Evolutionary conservation across 345 rosid genomes (phyloP).

Genomic region (Arabis hirsuta): DNA sequence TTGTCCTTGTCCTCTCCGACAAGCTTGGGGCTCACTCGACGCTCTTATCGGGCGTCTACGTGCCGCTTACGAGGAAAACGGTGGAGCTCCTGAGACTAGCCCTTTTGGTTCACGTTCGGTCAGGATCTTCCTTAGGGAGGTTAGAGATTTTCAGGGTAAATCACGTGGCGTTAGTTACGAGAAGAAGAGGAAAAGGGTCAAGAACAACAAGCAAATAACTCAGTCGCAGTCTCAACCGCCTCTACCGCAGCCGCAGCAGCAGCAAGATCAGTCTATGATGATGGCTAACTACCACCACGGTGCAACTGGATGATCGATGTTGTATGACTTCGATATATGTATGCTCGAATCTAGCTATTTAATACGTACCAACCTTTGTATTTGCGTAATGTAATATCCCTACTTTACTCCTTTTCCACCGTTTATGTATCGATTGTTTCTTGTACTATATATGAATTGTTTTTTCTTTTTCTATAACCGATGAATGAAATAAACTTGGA

Average conservation of each 20-base stretch:
- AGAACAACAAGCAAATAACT: constrained; percentile 47
- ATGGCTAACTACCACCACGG: constrained; percentile 29
- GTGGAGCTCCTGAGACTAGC: constrained; percentile 76
- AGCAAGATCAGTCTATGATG: constrained; percentile 32
- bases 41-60: constrained; percentile 90
- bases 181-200: constrained; percentile 76
- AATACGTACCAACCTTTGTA: constrained; percentile 22
- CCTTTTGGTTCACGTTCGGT: constrained; percentile 88
- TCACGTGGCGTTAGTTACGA: constrained; percentile 90
- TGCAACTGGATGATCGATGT: constrained; percentile 25
- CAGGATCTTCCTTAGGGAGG: constrained; percentile 78
- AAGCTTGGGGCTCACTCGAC: constrained; percentile 96
- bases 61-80: constrained; percentile 88
- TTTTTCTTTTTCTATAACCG: constrained; percentile 7
- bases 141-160: constrained; percentile 86
- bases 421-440: constrained; percentile 6
- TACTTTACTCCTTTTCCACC: not conserved
- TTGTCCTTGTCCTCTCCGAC: constrained; percentile 88
- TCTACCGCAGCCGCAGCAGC: constrained; percentile 23
- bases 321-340: constrained; percentile 9
- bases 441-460: constrained; percentile 6
- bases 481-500: constrained; percentile 22
- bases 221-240: constrained; percentile 28
- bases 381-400: constrained; percentile 21
- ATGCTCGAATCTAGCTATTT: constrained; percentile 12